These are phyloP conservation scores for Theileria annulata DNA, from an alignment of 169 alveolate genomes.

Conservation along the genomic window DNA sequence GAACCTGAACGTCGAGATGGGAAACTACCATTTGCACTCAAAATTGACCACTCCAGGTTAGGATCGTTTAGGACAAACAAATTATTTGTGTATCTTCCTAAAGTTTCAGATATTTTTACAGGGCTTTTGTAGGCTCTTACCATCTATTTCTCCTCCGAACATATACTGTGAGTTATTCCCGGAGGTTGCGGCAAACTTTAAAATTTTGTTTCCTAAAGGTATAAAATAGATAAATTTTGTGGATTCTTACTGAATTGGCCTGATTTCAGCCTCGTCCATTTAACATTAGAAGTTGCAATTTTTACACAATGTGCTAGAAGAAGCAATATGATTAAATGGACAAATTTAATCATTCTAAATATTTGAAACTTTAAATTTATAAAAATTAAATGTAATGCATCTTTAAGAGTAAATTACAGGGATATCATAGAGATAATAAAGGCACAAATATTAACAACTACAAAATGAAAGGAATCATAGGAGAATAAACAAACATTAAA, in stretches of 20 bases:
- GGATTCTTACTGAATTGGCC: conserved; percentile 9
- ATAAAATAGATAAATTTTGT: neutral
- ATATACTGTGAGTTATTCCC: conserved; percentile 13
- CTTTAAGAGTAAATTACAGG: neutral
- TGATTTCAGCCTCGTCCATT: conserved; percentile 26
- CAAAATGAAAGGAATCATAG: neutral
- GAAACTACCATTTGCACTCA: conserved; percentile 30
- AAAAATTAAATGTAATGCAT: neutral
- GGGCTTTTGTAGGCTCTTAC: conserved; percentile 1
- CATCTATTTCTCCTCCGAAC: conserved; percentile 58
- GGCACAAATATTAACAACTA: neutral
- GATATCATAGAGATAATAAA: neutral
- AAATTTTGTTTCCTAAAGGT: conserved; percentile 8
- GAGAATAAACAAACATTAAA: neutral
- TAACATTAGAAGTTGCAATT: neutral
- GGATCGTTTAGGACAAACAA: conserved; percentile 17
- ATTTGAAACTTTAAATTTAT: neutral
- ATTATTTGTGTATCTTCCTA: conserved; percentile 28
- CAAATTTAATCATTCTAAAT: neutral
- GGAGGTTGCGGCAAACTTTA: conserved; percentile 36
- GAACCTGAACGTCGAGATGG: conserved; percentile 55
- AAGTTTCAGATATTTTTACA: neutral
- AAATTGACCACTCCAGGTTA: conserved; percentile 21
- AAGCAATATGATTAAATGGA: conserved; percentile 12
- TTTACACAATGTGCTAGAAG: conserved; percentile 14